phyloP scores from a whole-genome alignment of 2,329 filamentous ascomycete species.

The Pyrenophora seminiperda region DNA sequence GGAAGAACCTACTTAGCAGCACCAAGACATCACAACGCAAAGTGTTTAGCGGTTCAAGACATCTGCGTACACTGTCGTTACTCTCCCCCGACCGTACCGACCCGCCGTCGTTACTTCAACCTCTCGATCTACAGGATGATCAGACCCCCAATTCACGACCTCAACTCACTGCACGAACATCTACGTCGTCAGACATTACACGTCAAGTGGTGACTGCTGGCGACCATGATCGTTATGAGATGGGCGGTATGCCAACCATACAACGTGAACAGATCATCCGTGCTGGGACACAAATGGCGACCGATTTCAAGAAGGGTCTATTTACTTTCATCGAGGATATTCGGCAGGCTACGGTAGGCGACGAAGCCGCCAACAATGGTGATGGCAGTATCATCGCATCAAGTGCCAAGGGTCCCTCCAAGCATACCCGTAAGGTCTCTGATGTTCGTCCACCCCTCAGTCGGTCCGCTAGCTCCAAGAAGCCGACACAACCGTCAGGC shows the following conservation, averaged over 20 bases:
- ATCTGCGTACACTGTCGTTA: constrained; percentile 74
- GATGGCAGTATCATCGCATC: constrained; percentile 43
- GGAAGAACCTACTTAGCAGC: constrained; percentile 67
- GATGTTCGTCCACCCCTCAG: constrained; percentile 38
- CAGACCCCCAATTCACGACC: constrained; percentile 22
- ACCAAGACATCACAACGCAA: constrained; percentile 58
- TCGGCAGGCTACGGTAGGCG: constrained; percentile 91
- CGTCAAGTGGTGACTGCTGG: constrained; percentile 32
- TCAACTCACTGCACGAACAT: constrained; percentile 23
- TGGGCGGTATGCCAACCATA: constrained; percentile 36
- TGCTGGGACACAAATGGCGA: constrained; percentile 75
- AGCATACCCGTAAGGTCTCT: constrained; percentile 34
- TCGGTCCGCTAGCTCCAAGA: constrained; percentile 43
- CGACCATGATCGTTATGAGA: constrained; percentile 40
- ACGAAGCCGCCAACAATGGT: constrained; percentile 69
- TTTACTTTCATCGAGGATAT: constrained; percentile 97
- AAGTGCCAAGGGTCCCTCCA: constrained; percentile 34
- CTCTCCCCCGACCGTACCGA: constrained; percentile 66
- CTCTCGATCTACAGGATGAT: constrained; percentile 45
- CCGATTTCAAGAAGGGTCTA: constrained; percentile 85
- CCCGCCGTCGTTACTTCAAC: constrained; percentile 45
- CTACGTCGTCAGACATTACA: constrained; percentile 43
- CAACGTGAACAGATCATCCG: constrained; percentile 47
- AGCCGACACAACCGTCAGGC: constrained; percentile 32
- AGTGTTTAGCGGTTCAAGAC: constrained; percentile 66